Evolutionary conservation across 345 rosid species (phyloP).

Genomic region (Erucastrum elatum): DNA sequence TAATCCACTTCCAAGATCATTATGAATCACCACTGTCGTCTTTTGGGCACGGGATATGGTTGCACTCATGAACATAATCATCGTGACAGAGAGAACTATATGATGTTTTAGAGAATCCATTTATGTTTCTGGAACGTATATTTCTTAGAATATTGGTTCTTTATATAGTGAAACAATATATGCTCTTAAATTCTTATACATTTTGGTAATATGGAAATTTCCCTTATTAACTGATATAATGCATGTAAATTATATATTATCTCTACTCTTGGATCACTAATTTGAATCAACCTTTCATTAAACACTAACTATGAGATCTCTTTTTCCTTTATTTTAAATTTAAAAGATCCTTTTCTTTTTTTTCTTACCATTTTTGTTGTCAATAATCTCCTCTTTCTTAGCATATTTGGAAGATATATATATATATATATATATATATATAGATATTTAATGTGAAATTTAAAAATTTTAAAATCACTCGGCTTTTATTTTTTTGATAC

Average conservation of each 20-base stretch:
- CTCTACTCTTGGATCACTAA: neutral
- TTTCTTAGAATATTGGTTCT: neutral
- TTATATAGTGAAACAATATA: neutral
- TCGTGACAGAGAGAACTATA: neutral
- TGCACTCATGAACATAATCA: neutral
- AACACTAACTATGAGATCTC: neutral
- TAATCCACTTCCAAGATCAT: constrained; percentile 1
- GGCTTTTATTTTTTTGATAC: no score
- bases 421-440: no score
- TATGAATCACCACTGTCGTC: constrained; percentile 1
- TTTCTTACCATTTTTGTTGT: neutral
- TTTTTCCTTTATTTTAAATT: neutral
- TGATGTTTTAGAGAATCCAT: neutral
- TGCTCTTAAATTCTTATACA: neutral
- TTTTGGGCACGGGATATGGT: neutral
- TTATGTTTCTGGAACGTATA: neutral
- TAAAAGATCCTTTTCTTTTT: neutral
- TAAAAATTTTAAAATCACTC: no score
- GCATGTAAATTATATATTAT: no score
- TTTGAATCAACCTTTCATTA: neutral
- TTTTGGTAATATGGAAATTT: neutral
- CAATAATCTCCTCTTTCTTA: neutral
- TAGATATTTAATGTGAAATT: no score
- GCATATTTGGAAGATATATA: neutral
- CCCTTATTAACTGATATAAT: neutral